phyloP scores from a whole-genome alignment of 83 land plant genomes.

The Picea abies region DNA sequence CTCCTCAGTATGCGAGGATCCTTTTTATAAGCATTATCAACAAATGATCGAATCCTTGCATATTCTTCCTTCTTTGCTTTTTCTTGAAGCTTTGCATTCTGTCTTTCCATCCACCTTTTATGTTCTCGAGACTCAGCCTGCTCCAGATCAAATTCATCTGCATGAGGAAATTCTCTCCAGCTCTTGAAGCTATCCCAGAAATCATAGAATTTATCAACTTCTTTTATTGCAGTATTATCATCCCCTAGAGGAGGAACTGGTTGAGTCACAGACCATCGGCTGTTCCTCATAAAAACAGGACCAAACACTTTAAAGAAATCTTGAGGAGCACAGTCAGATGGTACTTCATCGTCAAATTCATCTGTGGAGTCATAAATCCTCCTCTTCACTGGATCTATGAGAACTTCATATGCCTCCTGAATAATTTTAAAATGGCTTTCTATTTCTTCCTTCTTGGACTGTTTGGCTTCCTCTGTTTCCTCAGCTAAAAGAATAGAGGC shows the following conservation, averaged over 20 bases:
- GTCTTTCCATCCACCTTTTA: conserved; percentile 99
- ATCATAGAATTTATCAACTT: conserved; percentile 84
- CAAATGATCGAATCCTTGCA: conserved; percentile 68
- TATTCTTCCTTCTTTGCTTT: conserved; percentile 93
- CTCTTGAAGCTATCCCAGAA: conserved; percentile 93
- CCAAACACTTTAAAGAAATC: conserved; percentile 96
- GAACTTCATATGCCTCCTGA: conserved; percentile 94
- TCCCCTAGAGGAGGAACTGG: conserved; percentile 80
- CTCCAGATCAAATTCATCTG: conserved; percentile 93
- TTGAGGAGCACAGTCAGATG: conserved; percentile 81
- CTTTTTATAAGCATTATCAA: conserved; percentile 92
- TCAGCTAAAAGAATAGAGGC: conserved; percentile 82
- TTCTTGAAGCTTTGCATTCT: conserved; percentile 90
- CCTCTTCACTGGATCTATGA: conserved; percentile 92
- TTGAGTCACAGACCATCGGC: conserved; percentile 82
- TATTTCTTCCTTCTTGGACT: conserved; percentile 90
- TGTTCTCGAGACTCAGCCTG: conserved; percentile 95
- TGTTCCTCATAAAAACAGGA: conserved; percentile 93
- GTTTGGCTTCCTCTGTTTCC: conserved; percentile 83
- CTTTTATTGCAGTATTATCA: conserved; percentile 52
- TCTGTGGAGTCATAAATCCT: conserved; percentile 95
- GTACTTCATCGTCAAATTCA: conserved; percentile 98
- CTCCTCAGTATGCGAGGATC: conserved; percentile 87
- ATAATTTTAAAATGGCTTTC: conserved; percentile 87
- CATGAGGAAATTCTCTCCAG: conserved; percentile 98